phyloP scores from a whole-genome alignment of 2,329 filamentous ascomycete species.

The Hyphodiscus sp. region DNA sequence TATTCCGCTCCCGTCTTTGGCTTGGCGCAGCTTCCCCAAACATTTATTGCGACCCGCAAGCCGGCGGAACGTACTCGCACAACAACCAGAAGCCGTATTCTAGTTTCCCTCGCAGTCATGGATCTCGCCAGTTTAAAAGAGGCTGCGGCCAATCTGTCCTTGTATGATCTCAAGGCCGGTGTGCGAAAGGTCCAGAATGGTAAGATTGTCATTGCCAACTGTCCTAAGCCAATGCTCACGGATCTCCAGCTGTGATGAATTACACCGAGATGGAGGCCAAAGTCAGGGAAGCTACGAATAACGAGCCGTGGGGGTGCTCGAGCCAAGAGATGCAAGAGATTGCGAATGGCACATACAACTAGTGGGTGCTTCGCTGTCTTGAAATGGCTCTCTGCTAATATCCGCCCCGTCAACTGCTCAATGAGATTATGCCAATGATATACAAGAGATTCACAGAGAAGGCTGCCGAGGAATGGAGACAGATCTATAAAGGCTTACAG shows the following conservation, averaged over 20 bases:
- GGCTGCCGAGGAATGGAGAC: constrained; percentile 94
- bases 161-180: constrained; percentile 71
- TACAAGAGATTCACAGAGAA: constrained; percentile 99
- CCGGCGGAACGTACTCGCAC: background rate
- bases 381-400: constrained; percentile 15
- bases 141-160: constrained; percentile 64
- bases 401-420: constrained; percentile 72
- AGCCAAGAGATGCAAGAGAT: constrained; percentile 79
- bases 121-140: constrained; percentile 63
- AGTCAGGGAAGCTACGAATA: constrained; percentile 97
- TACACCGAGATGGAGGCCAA: constrained; percentile 70
- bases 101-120: constrained; percentile 37
- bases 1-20: background rate
- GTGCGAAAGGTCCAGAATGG: constrained; percentile 75
- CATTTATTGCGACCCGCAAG: background rate
- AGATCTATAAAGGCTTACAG: constrained; percentile 98
- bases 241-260: constrained; percentile 62
- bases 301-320: constrained; percentile 75
- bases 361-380: constrained; percentile 54
- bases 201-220: constrained; percentile 34
- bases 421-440: constrained; percentile 99
- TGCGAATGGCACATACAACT: constrained; percentile 95
- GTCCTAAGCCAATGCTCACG: constrained; percentile 23
- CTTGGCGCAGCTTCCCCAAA: background rate
- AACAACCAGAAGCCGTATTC: background rate